A percentile compares a stretch with the other conserved stretches of the same genome.
These are phyloP conservation scores for Arctostaphylos glauca DNA, from an alignment of 148 eudicot species.

Conservation along the genomic window DNA sequence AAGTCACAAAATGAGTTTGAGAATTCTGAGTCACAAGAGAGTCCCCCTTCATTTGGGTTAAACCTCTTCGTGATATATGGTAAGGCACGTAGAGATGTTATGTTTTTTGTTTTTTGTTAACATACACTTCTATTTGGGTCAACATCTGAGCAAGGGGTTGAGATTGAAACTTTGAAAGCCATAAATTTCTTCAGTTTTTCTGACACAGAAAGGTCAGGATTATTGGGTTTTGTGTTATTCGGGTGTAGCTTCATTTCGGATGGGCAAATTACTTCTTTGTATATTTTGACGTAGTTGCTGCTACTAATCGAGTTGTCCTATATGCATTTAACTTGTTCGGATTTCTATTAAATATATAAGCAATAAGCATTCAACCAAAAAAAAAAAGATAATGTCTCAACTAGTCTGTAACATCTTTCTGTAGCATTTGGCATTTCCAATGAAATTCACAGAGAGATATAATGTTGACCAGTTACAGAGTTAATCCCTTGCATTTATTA, in stretches of 20 bases:
- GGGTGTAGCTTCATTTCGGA: not conserved
- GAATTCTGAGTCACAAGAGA: not conserved
- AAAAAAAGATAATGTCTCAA: not conserved
- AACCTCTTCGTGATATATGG: too few relatives aligned
- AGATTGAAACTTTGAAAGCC: not conserved
- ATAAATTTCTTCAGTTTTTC: slow-evolving; percentile 1
- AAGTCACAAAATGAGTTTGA: not conserved
- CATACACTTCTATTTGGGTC: not conserved
- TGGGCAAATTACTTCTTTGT: not conserved
- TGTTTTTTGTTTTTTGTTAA: not conserved
- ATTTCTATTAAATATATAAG: not conserved
- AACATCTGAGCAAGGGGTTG: not conserved
- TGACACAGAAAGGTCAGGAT: not conserved
- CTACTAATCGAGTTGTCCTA: not conserved
- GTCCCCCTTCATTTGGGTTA: not conserved
- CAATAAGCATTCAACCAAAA: not conserved
- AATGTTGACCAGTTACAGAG: not conserved
- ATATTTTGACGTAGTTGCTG: not conserved
- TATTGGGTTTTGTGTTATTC: not conserved
- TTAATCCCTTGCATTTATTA: not conserved
- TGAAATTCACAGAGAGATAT: not conserved
- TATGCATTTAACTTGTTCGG: not conserved
- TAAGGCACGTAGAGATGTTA: too few relatives aligned
- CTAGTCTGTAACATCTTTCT: not conserved
- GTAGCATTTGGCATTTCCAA: not conserved